These are phyloP conservation scores for Cryptosporidium bovis DNA, from an alignment of 169 alveolate genomes.

Conservation along the genomic window DNA sequence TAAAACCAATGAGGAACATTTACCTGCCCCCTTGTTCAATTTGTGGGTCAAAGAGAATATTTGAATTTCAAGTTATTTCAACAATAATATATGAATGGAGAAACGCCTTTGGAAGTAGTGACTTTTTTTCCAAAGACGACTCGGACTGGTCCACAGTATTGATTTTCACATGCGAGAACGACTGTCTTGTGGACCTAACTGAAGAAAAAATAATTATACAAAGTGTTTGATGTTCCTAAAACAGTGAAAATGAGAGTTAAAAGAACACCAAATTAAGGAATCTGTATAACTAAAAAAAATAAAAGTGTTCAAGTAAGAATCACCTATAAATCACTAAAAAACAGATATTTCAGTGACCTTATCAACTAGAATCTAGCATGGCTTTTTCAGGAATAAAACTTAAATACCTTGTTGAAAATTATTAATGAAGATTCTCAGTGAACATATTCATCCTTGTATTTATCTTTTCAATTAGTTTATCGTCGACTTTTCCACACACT, in stretches of 20 bases:
- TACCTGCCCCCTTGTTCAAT: not conserved
- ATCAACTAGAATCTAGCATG: too few species aligned
- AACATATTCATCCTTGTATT: not conserved
- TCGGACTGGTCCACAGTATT: constrained; percentile 64
- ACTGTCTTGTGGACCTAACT: constrained; percentile 5
- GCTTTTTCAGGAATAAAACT: not conserved
- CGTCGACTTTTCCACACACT: not conserved
- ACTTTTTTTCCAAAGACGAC: constrained; percentile 1
- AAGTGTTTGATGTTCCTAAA: not conserved
- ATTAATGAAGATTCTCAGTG: not conserved
- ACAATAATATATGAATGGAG: constrained; percentile 52
- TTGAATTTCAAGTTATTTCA: constrained; percentile 50
- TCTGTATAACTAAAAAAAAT: too few species aligned
- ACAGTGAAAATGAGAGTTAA: too few species aligned
- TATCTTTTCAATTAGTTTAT: not conserved
- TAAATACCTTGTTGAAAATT: not conserved
- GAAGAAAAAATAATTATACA: constrained; percentile 40
- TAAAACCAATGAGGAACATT: constrained; percentile 37
- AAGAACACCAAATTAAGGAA: too few species aligned
- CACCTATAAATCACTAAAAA: too few species aligned
- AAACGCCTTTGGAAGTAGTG: constrained; percentile 25
- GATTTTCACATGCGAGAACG: constrained; percentile 37
- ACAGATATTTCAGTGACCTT: too few species aligned
- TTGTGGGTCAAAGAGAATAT: constrained; percentile 32
- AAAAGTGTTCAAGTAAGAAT: too few species aligned